Evolutionary conservation across 176 grass and related monocot genomes (phyloP), one percentile per base, ranked within the genome.

Genomic region (Microstegium vimineum): DNA sequence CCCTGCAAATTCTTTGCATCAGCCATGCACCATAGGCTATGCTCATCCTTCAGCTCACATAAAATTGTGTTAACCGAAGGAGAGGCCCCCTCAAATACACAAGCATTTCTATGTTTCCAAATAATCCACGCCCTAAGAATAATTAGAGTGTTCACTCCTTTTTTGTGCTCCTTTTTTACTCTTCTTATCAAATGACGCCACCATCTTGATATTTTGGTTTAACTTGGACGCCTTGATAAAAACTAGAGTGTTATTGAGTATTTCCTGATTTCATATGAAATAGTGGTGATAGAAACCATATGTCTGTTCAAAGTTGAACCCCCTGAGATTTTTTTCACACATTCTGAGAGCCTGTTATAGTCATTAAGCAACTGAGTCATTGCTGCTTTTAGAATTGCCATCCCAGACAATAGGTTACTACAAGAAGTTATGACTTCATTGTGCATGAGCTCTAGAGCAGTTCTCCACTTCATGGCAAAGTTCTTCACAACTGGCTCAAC

Each of bases 211-310:
- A 4, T n/a, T 52, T 62, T 51, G 46, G 69, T 32, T 64, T 56
- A 52, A 25, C 41, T 28, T 86, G 10, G 79, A 66, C 14, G 69
- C 17, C 35, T 78, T 38, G 45, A 69, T 41, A 59, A 62, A 36
- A 84, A 77, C 82, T 92, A 97, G 37, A 94, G 81, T 77, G 86
- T 89, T 66, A 90, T 91, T 9, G 92, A 94, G 86, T 94, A 98
- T 85, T 98, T 97, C 66, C 92, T 94, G 73, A 98, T 94, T 78
- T 94, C 95, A 57, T 91, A 98, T 56, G 89, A 92, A 90, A 98
- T 87, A 6, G 95, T 91, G 77, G 91, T 89, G 49, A 98, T 98
- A 43, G 88, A 98, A 77, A 98, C 90, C 52, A 94, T 68, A 66
- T 94, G 83, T 63, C 91, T 94, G 54, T 94, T 94, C 66, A 94